Evolutionary conservation across 2,329 filamentous ascomycete species (phyloP), one percentile per base, ranked within the genome.

Genomic region (Penicillium sp.): DNA sequence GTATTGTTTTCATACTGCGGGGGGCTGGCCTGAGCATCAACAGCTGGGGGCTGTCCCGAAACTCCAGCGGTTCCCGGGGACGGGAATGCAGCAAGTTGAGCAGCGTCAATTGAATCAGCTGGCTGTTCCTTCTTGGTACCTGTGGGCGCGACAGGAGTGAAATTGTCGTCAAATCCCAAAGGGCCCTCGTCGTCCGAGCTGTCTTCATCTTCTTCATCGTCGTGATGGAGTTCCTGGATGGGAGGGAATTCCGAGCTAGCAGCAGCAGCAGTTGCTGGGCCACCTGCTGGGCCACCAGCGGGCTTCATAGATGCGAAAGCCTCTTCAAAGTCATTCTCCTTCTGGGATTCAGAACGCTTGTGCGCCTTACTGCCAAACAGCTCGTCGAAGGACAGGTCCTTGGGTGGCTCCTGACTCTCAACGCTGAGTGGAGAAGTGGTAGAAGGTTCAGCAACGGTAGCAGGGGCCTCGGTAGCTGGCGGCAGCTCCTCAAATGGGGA

Each of bases 101-200:
- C 71, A 58, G 63, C 75, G 62, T 68, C 78, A 58, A 70, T 76
- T 52, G 61, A 70, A 58, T 68, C 69, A 31, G 62, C 68, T 58
- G 66, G 64, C 47, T 66, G 59, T 37, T 65, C 66, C 24, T 66
- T 65, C 45, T 70, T 63, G n/a, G 58, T 58, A 47, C 65, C 67
- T 5, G 68, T 66, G 1, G 80, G 75, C 44, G 78, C 82, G 29
- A 84, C 83, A 14, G 90, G 86, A 0, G 90, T 88, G 71, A 98
- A 98, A 73, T 97, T 89, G 70, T 99, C 95, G 49, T 96, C 93
- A 70, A 98, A 98, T 0, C 93, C 91, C 66, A 77, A 57, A 29
- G 68, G 69, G 7, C 66, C 78, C 43, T 90, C 91, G 48, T 85
- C 84, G 48, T 91, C 90, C 58, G 86, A 90, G 53, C 87, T 88